These are phyloP conservation scores for Xylariaceae sp. DNA, from an alignment of 2,329 filamentous ascomycete genomes.

Conservation along the genomic window DNA sequence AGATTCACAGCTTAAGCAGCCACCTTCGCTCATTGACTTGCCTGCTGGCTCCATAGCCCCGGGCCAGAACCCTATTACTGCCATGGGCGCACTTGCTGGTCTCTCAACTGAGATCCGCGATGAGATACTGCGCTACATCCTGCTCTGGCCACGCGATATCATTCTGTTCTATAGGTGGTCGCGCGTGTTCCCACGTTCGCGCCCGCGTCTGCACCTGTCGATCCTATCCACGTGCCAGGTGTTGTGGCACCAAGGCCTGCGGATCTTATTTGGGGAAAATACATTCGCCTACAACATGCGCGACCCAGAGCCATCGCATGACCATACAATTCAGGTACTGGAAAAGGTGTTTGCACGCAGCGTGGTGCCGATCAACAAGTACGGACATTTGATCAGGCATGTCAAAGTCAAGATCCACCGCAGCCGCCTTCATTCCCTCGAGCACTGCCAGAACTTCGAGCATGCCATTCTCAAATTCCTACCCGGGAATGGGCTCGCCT, in stretches of 20 bases:
- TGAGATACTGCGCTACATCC: slow-evolving; percentile 41
- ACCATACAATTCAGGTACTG: slow-evolving; percentile 18
- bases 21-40: slow-evolving; percentile 6
- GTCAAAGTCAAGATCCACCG: slow-evolving; percentile 51
- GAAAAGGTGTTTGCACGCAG: slow-evolving; percentile 37
- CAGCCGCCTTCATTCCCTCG: slow-evolving; percentile 43
- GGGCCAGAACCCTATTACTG: slow-evolving; percentile 1
- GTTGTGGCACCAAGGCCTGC: slow-evolving; percentile 46
- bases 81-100: slow-evolving; percentile 21
- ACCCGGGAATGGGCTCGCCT: slow-evolving; percentile 27
- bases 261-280: slow-evolving; percentile 55
- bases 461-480: slow-evolving; percentile 47
- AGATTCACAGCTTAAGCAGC: slow-evolving; percentile 23
- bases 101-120: slow-evolving; percentile 43
- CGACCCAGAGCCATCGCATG: slow-evolving; percentile 38
- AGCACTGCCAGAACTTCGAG: slow-evolving; percentile 40
- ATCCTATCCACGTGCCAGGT: slow-evolving; percentile 47
- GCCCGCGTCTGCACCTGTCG: slow-evolving; percentile 40
- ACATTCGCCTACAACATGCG: slow-evolving; percentile 54
- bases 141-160: slow-evolving; percentile 41
- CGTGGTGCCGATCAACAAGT: slow-evolving; percentile 44
- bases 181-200: slow-evolving; percentile 34
- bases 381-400: slow-evolving; percentile 48
- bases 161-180: slow-evolving; percentile 43
- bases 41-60: not conserved